Evolutionary conservation across 2,329 filamentous ascomycete species (phyloP), one percentile per base, ranked within the genome.

Genomic region (Claviceps citrina): DNA sequence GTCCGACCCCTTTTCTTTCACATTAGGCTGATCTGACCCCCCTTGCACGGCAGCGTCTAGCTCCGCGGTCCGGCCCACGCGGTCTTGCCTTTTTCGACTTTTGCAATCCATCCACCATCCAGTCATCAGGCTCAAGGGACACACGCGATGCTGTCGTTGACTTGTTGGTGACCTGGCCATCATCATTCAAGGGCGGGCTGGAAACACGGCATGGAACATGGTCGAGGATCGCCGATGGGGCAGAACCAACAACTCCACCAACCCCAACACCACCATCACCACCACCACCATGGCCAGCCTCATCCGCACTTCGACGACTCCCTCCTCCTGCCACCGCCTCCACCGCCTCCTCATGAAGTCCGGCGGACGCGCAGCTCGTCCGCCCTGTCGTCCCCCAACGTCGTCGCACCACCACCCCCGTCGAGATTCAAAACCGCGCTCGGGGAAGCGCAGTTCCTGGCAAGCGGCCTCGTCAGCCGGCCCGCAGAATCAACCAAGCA

Each of bases 401-500:
- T 40, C 4, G 36, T 40, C 7, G 26, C 42, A 2, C 36, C 44
- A 19, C 39, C 49, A 1, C 46, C 45, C 3, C 36, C 49, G 7
- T 55, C 54, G 2, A 51, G 50, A 38, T 70, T 68, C 65, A 68
- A 70, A 42, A 56, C 58, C 2, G 68, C 69, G 0, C 47, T 73
- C 2, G 63, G 66, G 7, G 76, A 81, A 49, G 76, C 75, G 0
- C 66, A 73, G 27, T 73, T 81, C 53, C 75, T 81, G 44, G 74
- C 78, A 2, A 73, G 74, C 3, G 78, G 78, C 0, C 63, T 84
- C 18, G 64, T 83, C 39, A 65, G 65, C 13, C 76, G 75, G 42
- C 76, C 79, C 0, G 68, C 65, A 16, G 76, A 80, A 51, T 78
- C 75, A 0, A 81, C 68, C 3, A 76, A 71, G 43, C 75, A 82